Conservation (phyloP, 1,284 basidiomycete species). For the Grifola frondosa region DNA sequence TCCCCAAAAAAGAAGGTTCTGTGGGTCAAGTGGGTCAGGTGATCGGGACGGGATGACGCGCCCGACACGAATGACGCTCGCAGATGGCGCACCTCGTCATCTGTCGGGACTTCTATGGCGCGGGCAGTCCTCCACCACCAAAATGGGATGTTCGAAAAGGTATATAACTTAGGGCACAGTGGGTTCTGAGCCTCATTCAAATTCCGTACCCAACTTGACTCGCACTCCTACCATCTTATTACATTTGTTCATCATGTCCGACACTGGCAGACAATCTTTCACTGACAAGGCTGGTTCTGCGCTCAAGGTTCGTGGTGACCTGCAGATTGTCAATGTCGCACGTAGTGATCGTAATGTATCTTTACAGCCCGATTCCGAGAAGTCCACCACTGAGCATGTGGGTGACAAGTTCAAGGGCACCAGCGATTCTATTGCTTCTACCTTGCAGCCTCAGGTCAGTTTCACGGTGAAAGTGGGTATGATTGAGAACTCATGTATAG, state of each 20-base stretch:
- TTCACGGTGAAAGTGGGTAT: background rate
- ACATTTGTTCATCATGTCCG: constrained; percentile 34
- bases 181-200: too few species aligned
- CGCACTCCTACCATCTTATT: constrained; percentile 2
- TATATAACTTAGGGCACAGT: too few species aligned
- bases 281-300: constrained; percentile 40
- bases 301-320: constrained; percentile 32
- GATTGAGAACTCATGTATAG: background rate
- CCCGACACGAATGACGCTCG: too few species aligned
- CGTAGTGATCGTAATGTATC: background rate
- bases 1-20: too few species aligned
- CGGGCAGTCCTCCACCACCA: too few species aligned
- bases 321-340: background rate
- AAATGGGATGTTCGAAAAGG: too few species aligned
- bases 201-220: too few species aligned
- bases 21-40: too few species aligned
- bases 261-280: constrained; percentile 42
- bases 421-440: constrained; percentile 32
- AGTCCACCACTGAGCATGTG: constrained; percentile 36
- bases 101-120: too few species aligned
- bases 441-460: constrained; percentile 37
- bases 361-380: constrained; percentile 35
- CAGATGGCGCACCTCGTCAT: too few species aligned
- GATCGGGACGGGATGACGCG: too few species aligned
- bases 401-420: constrained; percentile 37